Evolutionary conservation across 352 stramenopile species (phyloP), one percentile per base, ranked within the genome.

Genomic region (Pythium biforme): DNA sequence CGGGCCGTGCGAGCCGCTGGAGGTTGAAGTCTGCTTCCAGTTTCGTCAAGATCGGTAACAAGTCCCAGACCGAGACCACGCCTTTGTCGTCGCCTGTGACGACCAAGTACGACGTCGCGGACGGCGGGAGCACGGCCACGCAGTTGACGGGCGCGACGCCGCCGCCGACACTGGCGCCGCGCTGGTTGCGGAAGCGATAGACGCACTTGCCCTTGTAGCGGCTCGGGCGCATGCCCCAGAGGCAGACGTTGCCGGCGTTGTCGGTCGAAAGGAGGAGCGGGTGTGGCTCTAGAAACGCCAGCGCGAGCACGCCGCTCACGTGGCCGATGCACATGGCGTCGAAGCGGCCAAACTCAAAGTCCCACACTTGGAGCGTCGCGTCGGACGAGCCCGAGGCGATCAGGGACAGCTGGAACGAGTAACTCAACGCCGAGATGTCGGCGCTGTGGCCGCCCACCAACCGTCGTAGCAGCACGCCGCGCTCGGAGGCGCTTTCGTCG

Each of bases 271-370:
- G 46, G 7, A 94, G 76, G 26, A 93, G 59, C 41, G 85, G 86
- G 53, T 82, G 90, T 43, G 79, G 79, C 25, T 94, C 84, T 20
- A 93, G 40, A 56, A 95, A 95, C 40, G 78, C 67, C 10, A 95
- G 58, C 22, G 75, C 69, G 23, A 88, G 62, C 25, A 95, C 68
- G 17, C 82, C 79, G 56, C 75, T 89, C 55, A 88, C 79, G 60
- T 94, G 81, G 8, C 82, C 78, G 26, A 90, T 77, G 63, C 84
- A 90, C 50, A 77, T 88, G n/a, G 73, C 68, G 45, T 90, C 76
- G 3, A 90, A 74, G 15, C 88, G 82, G 23, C 86, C 86, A 58
- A 95, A 96, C 64, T 96, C 88, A 72, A 93, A 96, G 61, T 92
- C 80, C 88, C 88, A 96, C 29, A 95, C 60, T 60, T 90, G 81